Conservation (phyloP, 768 basidiomycete species). For the Agaricus subrufescens region DNA sequence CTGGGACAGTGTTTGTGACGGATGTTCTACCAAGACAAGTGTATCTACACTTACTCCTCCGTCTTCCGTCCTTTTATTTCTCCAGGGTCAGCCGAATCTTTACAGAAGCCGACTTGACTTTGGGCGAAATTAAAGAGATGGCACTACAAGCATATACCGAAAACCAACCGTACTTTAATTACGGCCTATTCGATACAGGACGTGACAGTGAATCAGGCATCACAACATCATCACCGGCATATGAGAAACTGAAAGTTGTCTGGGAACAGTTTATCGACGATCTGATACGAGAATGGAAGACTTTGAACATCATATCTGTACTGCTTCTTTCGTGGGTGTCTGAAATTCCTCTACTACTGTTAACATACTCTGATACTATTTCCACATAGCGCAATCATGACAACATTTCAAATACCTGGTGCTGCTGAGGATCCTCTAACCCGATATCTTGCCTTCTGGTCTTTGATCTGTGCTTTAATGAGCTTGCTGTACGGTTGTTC, state of each 20-base stretch:
- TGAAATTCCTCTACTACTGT: no score
- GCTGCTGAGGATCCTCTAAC: no score
- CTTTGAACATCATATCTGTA: conserved; percentile 13
- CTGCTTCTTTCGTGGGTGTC: conserved; percentile 10
- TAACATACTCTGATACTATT: no score
- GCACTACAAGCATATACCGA: conserved; percentile 22
- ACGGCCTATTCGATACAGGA: no score
- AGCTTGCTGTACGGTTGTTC: conserved; percentile 9
- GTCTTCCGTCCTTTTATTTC: conserved; percentile 61
- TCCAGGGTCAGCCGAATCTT: conserved; percentile 61
- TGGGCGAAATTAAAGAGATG: conserved; percentile 49
- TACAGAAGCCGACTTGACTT: conserved; percentile 56
- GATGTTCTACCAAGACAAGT: conserved; percentile 10
- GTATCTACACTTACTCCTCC: conserved; percentile 39
- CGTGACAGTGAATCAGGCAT: no score
- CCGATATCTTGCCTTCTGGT: no score
- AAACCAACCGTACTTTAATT: background rate
- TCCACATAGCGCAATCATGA: no score
- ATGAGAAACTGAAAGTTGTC: conserved; percentile 14
- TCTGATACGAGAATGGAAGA: conserved; percentile 13
- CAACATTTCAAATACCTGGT: no score
- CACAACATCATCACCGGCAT: background rate
- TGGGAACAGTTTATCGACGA: conserved; percentile 13
- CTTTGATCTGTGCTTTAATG: no score
- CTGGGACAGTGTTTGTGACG: no score